Evolutionary conservation across 164 flowering plant genomes (phyloP), one percentile per base, ranked within the genome.

Genomic region (Platanus orientalis): DNA sequence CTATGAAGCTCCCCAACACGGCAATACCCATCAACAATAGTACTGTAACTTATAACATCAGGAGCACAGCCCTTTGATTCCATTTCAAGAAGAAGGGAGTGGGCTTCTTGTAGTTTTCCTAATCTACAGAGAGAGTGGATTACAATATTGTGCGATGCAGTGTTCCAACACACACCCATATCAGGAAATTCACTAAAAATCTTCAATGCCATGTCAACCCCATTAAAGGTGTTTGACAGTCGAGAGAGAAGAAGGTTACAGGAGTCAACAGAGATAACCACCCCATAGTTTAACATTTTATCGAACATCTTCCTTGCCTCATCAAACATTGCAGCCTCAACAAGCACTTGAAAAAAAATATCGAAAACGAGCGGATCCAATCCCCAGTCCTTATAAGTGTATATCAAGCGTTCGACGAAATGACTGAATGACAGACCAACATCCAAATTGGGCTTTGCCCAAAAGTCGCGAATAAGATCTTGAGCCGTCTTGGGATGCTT

Each of bases 21-120:
- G 64, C 94, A 84, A 62, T 77, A 74, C 30, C 76, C 83, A 54
- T 80, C 79, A 58, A 88, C 62, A 50, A 80, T 70, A 57, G 73
- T 65, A 65, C 75, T 75, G 53, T 61, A 75, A 63, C 73, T 72
- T n/a, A 75, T 56, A 57, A 69, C 71, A 66, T 75, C 79, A 14
- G 75, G 73, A 1, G 10, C 11, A 12, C 53, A 65, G 3, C 70
- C 75, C 54, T 71, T 71, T 11, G 34, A 26, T 39, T 75, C 73
- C 79, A 75, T 75, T 65, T 57, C 56, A 6, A 58, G 4, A 1
- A 75, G 60, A 62, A 75, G 29, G 12, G 28, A 29, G 17, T 54
- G 61, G 1, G 73, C 75, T 48, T 75, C 73, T 11, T 68, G 50
- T 28, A 75, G 40, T 48, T 56, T 65, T 40, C 61, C 73, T 24